Base-by-base conservation (phyloP, 2,329 filamentous ascomycete genomes). In the Aureobasidium subglaciale region DNA sequence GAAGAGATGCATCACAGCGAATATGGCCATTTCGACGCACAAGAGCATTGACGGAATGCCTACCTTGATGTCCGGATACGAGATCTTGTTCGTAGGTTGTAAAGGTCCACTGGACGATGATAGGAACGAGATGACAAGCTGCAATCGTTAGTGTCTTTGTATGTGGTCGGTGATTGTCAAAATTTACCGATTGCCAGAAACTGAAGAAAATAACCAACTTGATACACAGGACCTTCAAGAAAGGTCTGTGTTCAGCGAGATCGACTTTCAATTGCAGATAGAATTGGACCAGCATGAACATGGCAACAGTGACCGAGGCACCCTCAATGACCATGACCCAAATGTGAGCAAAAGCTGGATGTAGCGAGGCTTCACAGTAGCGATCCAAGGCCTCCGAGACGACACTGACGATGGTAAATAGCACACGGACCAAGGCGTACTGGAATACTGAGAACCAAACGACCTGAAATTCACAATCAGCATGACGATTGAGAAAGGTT, bases 191-290 rank as follows among this genome's bases (percentile, higher is more conserved):
- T 66, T 96, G 90, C 90, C 90, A 95, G 70, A 95, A 95, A 32
- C 86, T 90, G 62, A 96, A 79, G 75, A 95, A 95, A 65, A 95
- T 90, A 65, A 95, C 89, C 25, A 95, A 78, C 71, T 95, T 95
- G 72, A 96, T 93, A 64, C 88, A 87, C 18, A 90, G 67, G 24
- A 95, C 84, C 70, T 95, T 95, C 61, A 92, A 71, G 61, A 92
- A 86, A 0, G 89, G 87, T 16, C 74, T 78, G 66, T 95, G 82
- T 54, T 85, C 79, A 7, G 78, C 77, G 24, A 95, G 77, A 57
- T 88, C 81, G 1, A 77, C 72, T 60, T 82, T 84, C 42, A 93
- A 76, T 69, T 95, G 88, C 27, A 87, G 69, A 69, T 95, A 95
- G 69, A 93, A 93, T 64, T 95, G 89, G 60, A 95, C 84, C 40